Conservation (phyloP, 495 filamentous ascomycete genomes). For the Chaetomidium leptoderma region DNA sequence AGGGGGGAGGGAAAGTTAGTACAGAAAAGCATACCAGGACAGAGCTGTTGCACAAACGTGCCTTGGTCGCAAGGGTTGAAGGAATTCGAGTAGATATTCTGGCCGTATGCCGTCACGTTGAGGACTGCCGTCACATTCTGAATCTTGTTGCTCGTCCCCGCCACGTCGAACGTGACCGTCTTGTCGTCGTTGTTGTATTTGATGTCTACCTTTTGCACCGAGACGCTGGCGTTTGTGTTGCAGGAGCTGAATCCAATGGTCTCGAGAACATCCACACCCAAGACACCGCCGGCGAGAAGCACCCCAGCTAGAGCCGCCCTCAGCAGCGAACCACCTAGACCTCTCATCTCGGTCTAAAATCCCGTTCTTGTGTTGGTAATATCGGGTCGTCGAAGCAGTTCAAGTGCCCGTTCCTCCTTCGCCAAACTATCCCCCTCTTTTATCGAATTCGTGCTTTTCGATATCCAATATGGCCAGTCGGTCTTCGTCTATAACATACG, state of each 20-base stretch:
- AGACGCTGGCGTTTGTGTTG: conserved; percentile 58
- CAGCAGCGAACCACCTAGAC: conserved; percentile 26
- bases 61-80: conserved; percentile 75
- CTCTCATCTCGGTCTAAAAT: conserved; percentile 5
- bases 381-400: neutral
- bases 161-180: conserved; percentile 74
- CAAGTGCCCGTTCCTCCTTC: neutral
- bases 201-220: conserved; percentile 70
- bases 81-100: conserved; percentile 67
- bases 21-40: conserved; percentile 62
- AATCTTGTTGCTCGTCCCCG: conserved; percentile 64
- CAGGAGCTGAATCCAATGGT: conserved; percentile 79
- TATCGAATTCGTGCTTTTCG: no score
- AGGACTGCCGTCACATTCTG: conserved; percentile 81
- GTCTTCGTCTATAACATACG: neutral
- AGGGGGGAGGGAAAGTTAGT: neutral
- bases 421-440: neutral
- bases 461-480: neutral
- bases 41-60: conserved; percentile 67
- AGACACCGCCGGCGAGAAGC: conserved; percentile 35
- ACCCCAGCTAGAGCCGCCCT: conserved; percentile 36
- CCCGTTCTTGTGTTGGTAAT: neutral
- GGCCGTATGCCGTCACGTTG: conserved; percentile 81
- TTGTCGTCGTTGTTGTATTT: conserved; percentile 70
- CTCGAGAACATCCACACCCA: conserved; percentile 66